Evolutionary conservation across 768 basidiomycete species (phyloP).

Genomic region (Russula emetica): DNA sequence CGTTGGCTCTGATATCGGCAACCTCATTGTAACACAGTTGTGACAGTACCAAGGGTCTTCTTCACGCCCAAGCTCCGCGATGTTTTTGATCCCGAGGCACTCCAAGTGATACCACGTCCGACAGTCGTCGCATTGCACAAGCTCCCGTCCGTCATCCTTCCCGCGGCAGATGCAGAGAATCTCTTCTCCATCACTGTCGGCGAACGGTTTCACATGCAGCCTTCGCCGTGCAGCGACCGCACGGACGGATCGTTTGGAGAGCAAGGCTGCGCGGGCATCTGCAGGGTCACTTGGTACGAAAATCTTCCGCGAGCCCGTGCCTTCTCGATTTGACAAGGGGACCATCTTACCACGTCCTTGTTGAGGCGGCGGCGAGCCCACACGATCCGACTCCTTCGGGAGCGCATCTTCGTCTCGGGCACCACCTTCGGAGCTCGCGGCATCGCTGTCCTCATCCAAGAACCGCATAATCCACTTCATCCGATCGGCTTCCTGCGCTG

Average conservation of each 20-base stretch:
- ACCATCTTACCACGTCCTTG: conserved; percentile 62
- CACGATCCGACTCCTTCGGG: conserved; percentile 33
- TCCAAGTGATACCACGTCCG: conserved; percentile 77
- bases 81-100: conserved; percentile 68
- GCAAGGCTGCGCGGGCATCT: conserved; percentile 58
- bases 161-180: conserved; percentile 63
- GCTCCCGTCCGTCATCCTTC: conserved; percentile 62
- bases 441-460: conserved; percentile 67
- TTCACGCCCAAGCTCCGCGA: conserved; percentile 63
- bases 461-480: conserved; percentile 65
- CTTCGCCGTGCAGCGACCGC: conserved; percentile 34
- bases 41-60: conserved; percentile 79
- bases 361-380: conserved; percentile 32
- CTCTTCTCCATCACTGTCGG: conserved; percentile 46
- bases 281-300: conserved; percentile 50
- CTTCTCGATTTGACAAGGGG: conserved; percentile 44
- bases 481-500: conserved; percentile 55
- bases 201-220: conserved; percentile 27
- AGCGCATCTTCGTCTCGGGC: conserved; percentile 36
- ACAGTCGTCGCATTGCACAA: conserved; percentile 81
- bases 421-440: conserved; percentile 38
- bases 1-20: conserved; percentile 51
- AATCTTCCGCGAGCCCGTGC: conserved; percentile 33
- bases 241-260: conserved; percentile 68
- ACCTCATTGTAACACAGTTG: conserved; percentile 43